Evolutionary conservation across 257 asterid genomes (phyloP).

Genomic region (Solanum virginianum): DNA sequence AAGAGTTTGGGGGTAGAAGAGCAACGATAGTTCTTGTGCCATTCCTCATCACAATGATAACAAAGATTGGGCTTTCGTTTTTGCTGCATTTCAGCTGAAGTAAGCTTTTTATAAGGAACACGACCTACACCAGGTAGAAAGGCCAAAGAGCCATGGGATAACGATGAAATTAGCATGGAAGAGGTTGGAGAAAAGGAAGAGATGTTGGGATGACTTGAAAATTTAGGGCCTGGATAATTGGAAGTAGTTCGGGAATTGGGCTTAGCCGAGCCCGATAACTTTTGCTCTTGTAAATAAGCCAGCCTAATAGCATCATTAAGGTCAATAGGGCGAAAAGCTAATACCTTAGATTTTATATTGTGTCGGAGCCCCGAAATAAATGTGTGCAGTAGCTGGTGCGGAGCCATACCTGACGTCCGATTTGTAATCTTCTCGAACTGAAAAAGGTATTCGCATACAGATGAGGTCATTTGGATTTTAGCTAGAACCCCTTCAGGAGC

Average conservation of each 20-base stretch:
- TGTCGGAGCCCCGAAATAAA: not conserved
- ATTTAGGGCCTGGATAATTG: not conserved
- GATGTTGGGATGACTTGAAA: not conserved
- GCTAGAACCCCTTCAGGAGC: not conserved
- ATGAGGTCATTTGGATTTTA: not conserved
- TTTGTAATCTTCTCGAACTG: not conserved
- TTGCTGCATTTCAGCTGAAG: not conserved
- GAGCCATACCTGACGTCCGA: not conserved
- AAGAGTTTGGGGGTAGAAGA: not conserved
- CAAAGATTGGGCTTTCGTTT: not conserved
- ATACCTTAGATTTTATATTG: not conserved
- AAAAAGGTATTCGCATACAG: no score
- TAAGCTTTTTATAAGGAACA: not conserved
- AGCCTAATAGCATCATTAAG: not conserved
- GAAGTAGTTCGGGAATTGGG: not conserved
- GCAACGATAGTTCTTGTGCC: not conserved
- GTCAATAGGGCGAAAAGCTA: not conserved
- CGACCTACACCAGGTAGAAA: not conserved
- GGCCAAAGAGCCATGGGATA: not conserved
- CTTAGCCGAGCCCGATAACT: not conserved
- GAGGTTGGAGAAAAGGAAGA: not conserved
- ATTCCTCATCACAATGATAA: not conserved
- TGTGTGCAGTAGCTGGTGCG: not conserved
- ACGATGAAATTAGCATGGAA: not conserved
- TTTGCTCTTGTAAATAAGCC: not conserved